Base-by-base conservation (phyloP, 1,284 basidiomycete species). In the Sanguinoderma infundibulare region DNA sequence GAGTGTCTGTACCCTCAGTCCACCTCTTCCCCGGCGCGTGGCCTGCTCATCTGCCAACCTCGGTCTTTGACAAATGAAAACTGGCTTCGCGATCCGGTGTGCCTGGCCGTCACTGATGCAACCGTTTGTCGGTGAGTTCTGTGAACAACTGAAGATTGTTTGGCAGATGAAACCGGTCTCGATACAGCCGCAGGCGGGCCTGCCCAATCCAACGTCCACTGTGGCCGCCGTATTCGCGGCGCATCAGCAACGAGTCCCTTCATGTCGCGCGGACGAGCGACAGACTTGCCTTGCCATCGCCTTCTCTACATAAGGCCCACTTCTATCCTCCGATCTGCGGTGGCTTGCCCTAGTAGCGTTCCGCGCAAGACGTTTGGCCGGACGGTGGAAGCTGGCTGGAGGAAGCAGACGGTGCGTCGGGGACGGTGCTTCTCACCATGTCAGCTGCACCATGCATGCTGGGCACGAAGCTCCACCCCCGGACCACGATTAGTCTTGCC, bases 401-500 rank as follows among this genome's bases (percentile, higher is more conserved):
- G 14, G 42, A 46, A 22, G n/a, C 15, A 30, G 46, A 30, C n/a
- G n/a, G n/a, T 20, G 17, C 46, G n/a, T 26, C 30, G 34, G n/a
- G n/a, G 34, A 35, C 34, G 30, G 28, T 32, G 30, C 46, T 49
- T 32, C 46, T 3, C 12, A 32, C 46, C 46, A 32, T 28, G 28
- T 49, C 46, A 49, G 28, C 28, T n/a, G 46, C 26, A 32, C 46
- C 30, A 17, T 49, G 46, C 28, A 49, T 30, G 32, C 46, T 9
- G 17, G 46, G 46, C 28, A 28, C 12, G 46, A 49, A 49, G 46
- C 5, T 17, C 26, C n/a, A 7, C 24, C 55, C 44, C 42, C 58
- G 58, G 58, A 59, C 58, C 58, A 51, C 22, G 46, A 50, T 59
- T 59, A 59, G 58, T 55, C n/a, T 59, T 54, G 53, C 46, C 51